Conservation (phyloP, 2,329 filamentous ascomycete species). For the Epicoccum sorghinum region DNA sequence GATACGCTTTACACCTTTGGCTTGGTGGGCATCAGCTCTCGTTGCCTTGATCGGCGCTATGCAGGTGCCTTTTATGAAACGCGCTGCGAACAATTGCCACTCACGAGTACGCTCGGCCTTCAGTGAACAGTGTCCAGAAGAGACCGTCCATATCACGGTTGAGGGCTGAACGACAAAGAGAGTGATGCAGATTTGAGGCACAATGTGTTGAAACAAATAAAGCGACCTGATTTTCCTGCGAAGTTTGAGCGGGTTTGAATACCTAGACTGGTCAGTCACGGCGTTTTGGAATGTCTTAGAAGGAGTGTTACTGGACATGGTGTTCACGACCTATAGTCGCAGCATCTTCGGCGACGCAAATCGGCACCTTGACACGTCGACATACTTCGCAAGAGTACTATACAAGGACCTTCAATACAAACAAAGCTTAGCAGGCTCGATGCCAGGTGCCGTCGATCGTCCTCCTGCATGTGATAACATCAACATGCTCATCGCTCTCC, state of each 20-base stretch:
- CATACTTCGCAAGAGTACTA: too few species aligned
- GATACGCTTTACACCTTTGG: constrained; percentile 64
- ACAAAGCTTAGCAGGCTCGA: too few species aligned
- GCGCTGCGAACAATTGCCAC: constrained; percentile 50
- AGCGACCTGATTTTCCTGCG: not conserved
- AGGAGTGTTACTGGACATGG: too few species aligned
- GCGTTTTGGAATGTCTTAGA: not conserved
- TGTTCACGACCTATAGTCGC: too few species aligned
- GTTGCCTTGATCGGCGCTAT: constrained; percentile 62
- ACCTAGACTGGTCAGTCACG: not conserved
- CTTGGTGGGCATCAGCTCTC: constrained; percentile 66
- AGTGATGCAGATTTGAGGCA: not conserved
- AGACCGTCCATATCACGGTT: constrained; percentile 35
- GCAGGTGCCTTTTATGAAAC: constrained; percentile 63
- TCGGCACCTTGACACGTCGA: too few species aligned
- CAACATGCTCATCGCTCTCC: too few species aligned
- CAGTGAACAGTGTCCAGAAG: constrained; percentile 22
- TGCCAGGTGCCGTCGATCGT: too few species aligned
- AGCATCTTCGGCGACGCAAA: too few species aligned
- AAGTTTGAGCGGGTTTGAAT: too few species aligned
- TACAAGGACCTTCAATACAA: too few species aligned
- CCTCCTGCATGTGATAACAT: too few species aligned
- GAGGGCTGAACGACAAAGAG: constrained; percentile 21
- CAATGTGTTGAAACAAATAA: too few species aligned
- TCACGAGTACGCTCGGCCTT: constrained; percentile 33